Percentiles rank a stretch among this genome's conserved stretches.
phyloP scores from a whole-genome alignment of 2,329 filamentous ascomycete species.

The Aspergillus proliferans region DNA sequence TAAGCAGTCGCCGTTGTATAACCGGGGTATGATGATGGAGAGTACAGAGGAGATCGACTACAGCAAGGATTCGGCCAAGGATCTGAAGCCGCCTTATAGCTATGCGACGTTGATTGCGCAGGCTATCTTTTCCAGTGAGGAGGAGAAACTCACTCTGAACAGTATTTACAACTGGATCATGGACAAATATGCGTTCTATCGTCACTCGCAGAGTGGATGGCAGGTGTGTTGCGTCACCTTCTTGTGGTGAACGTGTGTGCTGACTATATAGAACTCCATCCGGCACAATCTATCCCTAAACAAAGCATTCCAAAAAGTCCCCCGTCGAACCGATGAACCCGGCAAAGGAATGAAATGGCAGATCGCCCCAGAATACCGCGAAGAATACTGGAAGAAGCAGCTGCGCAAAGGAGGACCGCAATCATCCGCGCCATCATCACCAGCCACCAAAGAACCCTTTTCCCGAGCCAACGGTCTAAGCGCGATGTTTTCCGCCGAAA shows the following conservation, averaged over 20 bases:
- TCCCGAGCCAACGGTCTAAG: constrained; percentile 35
- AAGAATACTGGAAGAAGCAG: constrained; percentile 76
- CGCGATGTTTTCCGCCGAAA: constrained; percentile 34
- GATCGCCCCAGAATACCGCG: constrained; percentile 73
- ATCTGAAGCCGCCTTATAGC: constrained; percentile 92
- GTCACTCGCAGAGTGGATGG: constrained; percentile 80
- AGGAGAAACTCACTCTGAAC: constrained; percentile 82
- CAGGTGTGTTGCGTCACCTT: constrained; percentile 40
- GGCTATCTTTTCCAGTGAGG: constrained; percentile 78
- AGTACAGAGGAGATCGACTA: constrained; percentile 49
- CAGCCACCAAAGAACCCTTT: constrained; percentile 39
- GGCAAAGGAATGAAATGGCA: constrained; percentile 99
- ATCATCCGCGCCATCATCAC: constrained; percentile 42
- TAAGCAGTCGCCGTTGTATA: constrained; percentile 44
- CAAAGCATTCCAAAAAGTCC: constrained; percentile 89
- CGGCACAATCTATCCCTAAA: constrained; percentile 93
- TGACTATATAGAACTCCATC: constrained; percentile 65
- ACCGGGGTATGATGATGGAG: constrained; percentile 49
- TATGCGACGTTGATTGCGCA: constrained; percentile 97
- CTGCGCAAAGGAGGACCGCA: constrained; percentile 39
- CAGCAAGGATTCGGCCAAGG: constrained; percentile 74
- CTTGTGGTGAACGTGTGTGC: too few relatives aligned
- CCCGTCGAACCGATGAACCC: constrained; percentile 86
- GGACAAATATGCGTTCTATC: constrained; percentile 86
- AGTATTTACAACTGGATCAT: constrained; percentile 95